Evolutionary conservation across 2,329 filamentous ascomycete genomes (phyloP).

Genomic region (Colletotrichum brevisporum): DNA sequence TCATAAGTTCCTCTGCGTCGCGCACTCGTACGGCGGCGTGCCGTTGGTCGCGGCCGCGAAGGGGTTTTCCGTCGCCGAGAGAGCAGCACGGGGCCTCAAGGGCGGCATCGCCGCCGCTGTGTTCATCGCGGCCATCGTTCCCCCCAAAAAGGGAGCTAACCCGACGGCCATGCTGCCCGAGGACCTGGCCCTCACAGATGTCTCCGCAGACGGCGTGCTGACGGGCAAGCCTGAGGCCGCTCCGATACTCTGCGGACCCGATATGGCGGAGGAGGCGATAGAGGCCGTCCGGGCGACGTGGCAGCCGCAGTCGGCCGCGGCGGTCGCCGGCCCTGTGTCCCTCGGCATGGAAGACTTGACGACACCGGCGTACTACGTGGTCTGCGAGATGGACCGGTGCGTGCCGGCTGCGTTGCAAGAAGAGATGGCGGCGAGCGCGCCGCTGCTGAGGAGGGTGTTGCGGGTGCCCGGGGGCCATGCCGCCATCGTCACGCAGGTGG

Average conservation of each 20-base stretch:
- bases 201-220: too few species aligned
- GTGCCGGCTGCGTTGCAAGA: constrained; percentile 10
- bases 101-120: constrained; percentile 17
- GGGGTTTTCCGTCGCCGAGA: constrained; percentile 18
- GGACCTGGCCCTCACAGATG: too few species aligned
- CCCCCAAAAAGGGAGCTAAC: too few species aligned
- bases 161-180: too few species aligned
- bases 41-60: constrained; percentile 10
- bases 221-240: too few species aligned
- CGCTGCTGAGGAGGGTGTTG: constrained; percentile 19
- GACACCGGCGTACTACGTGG: constrained; percentile 24
- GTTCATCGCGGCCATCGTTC: not conserved
- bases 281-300: constrained; percentile 5
- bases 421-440: constrained; percentile 8
- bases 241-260: constrained; percentile 21
- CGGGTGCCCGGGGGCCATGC: constrained; percentile 23
- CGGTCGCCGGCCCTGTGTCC: too few species aligned
- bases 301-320: constrained; percentile 13
- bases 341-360: not conserved
- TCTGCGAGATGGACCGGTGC: constrained; percentile 27
- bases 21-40: constrained; percentile 24
- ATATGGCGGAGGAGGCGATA: constrained; percentile 19
- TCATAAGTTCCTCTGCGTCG: constrained; percentile 15
- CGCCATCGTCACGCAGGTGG: constrained; percentile 21
- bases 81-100: not conserved